Base-by-base conservation (phyloP, 495 filamentous ascomycete species). In the Podospora pseudocomata region DNA sequence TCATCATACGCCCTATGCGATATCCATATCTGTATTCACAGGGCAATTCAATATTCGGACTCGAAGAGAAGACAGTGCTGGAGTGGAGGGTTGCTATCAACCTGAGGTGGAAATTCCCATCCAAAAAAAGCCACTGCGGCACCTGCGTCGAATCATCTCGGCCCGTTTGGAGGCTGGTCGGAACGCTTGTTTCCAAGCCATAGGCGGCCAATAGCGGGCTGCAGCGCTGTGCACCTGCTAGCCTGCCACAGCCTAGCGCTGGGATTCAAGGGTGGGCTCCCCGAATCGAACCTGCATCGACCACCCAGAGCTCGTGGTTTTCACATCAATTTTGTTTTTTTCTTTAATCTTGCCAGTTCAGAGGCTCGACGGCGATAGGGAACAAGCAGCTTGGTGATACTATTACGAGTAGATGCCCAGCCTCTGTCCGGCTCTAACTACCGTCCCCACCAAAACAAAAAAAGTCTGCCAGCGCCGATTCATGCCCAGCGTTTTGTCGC, bases 171-270 rank as follows among this genome's bases (percentile, higher is more conserved):
- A 63, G 60, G 64, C 70, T 60, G 65, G 66, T 57, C 66, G 30
- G 60, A 65, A 65, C 67, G 64, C 67, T 67, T 69, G 62, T 69
- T 69, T 69, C 67, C 64, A 67, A 67, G 70, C 67, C 63, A 69
- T 55, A 49, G 65, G 65, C 70, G 63, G 60, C 67, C 70, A 66
- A 69, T 74, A 66, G 67, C 63, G 60, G 55, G 30, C 60, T 69
- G 60, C 71, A 71, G 69, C 59, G 58, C 39, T 65, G 39, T 60
- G 65, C 65, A 66, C 64, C 63, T 65, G 64, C 67, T 44, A 65
- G 53, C 39, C 39, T 49, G 39, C 39, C 39, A 49, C 1, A 49
- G 39, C 9, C 39, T 49, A 49, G 39, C 39, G 7, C 15, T 49
- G 39, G 39, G 39, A 49, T 49, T 49, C 6, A 49, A 49, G 39